phyloP scores from a whole-genome alignment of 2,329 filamentous ascomycete species.

The Penicillium sp. region DNA sequence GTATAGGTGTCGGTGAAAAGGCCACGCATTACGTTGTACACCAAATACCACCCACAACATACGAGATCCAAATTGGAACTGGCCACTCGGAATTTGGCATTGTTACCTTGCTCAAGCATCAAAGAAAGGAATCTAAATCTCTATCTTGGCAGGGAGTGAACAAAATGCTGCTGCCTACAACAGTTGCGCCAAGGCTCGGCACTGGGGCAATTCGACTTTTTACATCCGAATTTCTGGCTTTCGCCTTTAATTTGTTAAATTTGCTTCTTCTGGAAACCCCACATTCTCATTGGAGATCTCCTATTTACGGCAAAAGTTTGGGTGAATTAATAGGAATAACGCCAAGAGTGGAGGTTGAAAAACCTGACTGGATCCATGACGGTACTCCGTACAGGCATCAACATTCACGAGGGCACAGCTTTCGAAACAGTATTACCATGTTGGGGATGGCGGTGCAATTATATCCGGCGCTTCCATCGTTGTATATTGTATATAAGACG shows the following conservation, averaged over 20 bases:
- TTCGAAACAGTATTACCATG: not conserved
- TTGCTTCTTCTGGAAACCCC: not conserved
- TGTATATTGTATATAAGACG: not conserved
- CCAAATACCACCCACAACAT: too few relatives aligned
- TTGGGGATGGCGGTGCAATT: not conserved
- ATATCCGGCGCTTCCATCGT: conserved; percentile 8
- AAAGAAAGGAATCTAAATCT: not conserved
- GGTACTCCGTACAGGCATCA: not conserved
- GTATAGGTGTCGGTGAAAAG: not conserved
- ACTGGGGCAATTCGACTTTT: not conserved
- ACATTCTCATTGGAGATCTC: not conserved
- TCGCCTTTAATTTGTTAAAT: too few relatives aligned
- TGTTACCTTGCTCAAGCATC: too few relatives aligned
- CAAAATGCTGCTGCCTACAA: conserved; percentile 24
- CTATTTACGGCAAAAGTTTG: not conserved
- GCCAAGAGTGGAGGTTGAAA: conserved; percentile 11
- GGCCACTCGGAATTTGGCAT: too few relatives aligned
- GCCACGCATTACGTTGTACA: not conserved
- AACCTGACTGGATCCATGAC: conserved; percentile 1
- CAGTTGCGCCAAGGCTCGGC: conserved; percentile 1
- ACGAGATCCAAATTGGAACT: too few relatives aligned
- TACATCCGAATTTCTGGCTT: not conserved
- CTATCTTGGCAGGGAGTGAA: not conserved
- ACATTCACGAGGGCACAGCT: not conserved
- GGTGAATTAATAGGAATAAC: not conserved